Percentiles rank a stretch among this genome's conserved stretches.
Evolutionary conservation across 2,329 filamentous ascomycete species (phyloP).

Genomic region (Rhynchosporium secalis): DNA sequence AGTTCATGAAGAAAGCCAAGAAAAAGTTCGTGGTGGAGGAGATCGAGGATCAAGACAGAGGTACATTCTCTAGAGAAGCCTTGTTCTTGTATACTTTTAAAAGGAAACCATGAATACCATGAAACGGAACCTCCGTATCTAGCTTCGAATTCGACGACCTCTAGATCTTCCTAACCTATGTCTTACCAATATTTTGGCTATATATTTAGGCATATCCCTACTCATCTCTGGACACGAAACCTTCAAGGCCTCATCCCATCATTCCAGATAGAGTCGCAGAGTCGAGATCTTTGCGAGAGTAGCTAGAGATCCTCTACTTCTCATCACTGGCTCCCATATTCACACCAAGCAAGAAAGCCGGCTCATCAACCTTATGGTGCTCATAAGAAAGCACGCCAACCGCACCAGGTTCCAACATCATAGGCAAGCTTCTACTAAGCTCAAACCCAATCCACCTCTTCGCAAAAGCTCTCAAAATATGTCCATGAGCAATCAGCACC

Average conservation of each 20-base stretch:
- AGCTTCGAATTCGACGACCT: neutral
- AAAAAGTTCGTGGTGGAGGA: constrained; percentile 66
- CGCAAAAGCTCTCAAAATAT: constrained; percentile 56
- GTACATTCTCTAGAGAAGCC: constrained; percentile 56
- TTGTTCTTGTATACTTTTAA: constrained; percentile 63
- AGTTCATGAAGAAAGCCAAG: constrained; percentile 70
- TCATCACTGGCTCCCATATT: constrained; percentile 35
- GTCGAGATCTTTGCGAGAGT: too few relatives aligned
- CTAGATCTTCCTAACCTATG: neutral
- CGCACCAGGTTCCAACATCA: constrained; percentile 45
- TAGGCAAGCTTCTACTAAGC: constrained; percentile 38
- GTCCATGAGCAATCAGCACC: constrained; percentile 48
- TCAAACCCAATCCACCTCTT: constrained; percentile 54
- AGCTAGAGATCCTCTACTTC: neutral
- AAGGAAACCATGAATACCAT: constrained; percentile 38
- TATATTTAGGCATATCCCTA: neutral
- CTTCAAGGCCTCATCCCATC: too few relatives aligned
- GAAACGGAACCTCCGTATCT: neutral
- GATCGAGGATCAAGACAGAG: constrained; percentile 60
- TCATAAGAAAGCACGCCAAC: constrained; percentile 43
- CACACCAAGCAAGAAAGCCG: constrained; percentile 41
- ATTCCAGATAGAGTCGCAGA: too few relatives aligned
- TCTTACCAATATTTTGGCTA: neutral
- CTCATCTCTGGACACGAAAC: too few relatives aligned
- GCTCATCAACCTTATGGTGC: constrained; percentile 42